A percentile compares a stretch with the other conserved stretches of the same genome.
These are phyloP conservation scores for Termitomyces sp. DNA, from an alignment of 768 basidiomycete species.

Conservation along the genomic window DNA sequence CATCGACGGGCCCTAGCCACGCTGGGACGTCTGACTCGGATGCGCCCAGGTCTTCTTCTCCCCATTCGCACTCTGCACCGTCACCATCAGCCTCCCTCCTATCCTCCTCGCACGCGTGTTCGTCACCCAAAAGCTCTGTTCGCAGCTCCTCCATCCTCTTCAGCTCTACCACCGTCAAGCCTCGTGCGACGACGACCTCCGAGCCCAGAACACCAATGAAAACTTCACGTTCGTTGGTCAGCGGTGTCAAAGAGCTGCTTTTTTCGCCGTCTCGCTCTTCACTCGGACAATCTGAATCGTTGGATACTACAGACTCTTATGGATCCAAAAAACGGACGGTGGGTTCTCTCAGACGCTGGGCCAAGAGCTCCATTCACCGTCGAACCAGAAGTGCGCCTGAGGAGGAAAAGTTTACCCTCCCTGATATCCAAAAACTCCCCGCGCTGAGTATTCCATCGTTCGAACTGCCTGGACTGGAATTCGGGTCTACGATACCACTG, in stretches of 20 bases:
- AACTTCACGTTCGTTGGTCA: constrained; percentile 48
- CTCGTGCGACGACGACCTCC: constrained; percentile 7
- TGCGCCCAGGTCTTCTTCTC: constrained; percentile 15
- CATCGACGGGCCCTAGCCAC: constrained; percentile 32
- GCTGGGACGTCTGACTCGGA: constrained; percentile 25
- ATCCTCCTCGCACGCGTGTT: constrained; percentile 17
- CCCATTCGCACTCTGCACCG: constrained; percentile 21
- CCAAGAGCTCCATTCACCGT: constrained; percentile 43
- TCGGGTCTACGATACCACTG: constrained; percentile 18
- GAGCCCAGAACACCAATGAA: constrained; percentile 21
- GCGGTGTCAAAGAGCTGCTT: constrained; percentile 54
- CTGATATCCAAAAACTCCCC: constrained; percentile 15
- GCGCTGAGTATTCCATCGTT: constrained; percentile 7
- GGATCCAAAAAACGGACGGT: constrained; percentile 22
- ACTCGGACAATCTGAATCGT: constrained; percentile 8
- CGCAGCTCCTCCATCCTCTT: constrained; percentile 7
- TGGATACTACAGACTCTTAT: constrained; percentile 9
- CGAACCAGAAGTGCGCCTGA: constrained; percentile 53
- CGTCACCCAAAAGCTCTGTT: constrained; percentile 15
- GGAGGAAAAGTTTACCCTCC: constrained; percentile 9
- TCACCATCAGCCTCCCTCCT: constrained; percentile 36
- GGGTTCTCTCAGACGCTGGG: constrained; percentile 45
- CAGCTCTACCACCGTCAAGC: constrained; percentile 10
- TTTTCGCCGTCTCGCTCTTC: constrained; percentile 45
- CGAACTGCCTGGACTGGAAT: constrained; percentile 21